A percentile compares a stretch with the other conserved stretches of the same genome.
These are phyloP conservation scores for Tylopilus sp. DNA, from an alignment of 1,284 basidiomycete genomes.

Conservation along the genomic window DNA sequence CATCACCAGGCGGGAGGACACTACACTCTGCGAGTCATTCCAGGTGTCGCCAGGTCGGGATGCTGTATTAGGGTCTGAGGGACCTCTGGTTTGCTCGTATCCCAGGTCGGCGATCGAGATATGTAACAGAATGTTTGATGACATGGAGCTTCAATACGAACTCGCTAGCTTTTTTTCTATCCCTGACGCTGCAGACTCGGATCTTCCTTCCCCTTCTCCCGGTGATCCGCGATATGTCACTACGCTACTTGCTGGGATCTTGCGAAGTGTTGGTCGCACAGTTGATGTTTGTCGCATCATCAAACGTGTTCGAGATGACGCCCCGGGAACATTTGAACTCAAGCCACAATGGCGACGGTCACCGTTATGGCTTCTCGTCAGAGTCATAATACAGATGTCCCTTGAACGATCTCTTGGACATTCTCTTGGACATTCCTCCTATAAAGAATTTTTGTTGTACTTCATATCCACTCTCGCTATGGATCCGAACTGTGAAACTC, in stretches of 20 bases:
- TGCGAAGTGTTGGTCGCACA: slow-evolving; percentile 31
- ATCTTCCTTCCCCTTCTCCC: neutral
- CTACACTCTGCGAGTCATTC: too few species aligned
- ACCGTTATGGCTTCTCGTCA: too few species aligned
- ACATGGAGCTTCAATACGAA: slow-evolving; percentile 32
- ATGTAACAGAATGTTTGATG: slow-evolving; percentile 20
- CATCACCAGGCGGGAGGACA: too few species aligned
- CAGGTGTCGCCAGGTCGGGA: slow-evolving; percentile 30
- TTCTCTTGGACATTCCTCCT: too few species aligned
- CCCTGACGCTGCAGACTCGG: slow-evolving; percentile 25
- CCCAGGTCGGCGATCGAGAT: slow-evolving; percentile 40
- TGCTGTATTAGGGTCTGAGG: too few species aligned
- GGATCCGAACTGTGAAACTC: too few species aligned
- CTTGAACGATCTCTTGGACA: too few species aligned
- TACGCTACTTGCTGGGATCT: slow-evolving; percentile 37
- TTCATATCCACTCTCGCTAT: too few species aligned
- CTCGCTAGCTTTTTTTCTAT: slow-evolving; percentile 31
- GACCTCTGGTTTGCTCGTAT: slow-evolving; percentile 37
- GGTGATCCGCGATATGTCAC: slow-evolving; percentile 38
- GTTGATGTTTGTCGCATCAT: slow-evolving; percentile 41
- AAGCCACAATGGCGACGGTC: too few species aligned
- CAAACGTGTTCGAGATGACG: slow-evolving; percentile 41
- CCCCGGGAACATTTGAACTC: slow-evolving; percentile 1
- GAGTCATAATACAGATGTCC: too few species aligned
- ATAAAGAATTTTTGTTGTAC: too few species aligned